These are phyloP conservation scores for Tephrocybe rancida DNA, from an alignment of 768 basidiomycete species.

Conservation along the genomic window DNA sequence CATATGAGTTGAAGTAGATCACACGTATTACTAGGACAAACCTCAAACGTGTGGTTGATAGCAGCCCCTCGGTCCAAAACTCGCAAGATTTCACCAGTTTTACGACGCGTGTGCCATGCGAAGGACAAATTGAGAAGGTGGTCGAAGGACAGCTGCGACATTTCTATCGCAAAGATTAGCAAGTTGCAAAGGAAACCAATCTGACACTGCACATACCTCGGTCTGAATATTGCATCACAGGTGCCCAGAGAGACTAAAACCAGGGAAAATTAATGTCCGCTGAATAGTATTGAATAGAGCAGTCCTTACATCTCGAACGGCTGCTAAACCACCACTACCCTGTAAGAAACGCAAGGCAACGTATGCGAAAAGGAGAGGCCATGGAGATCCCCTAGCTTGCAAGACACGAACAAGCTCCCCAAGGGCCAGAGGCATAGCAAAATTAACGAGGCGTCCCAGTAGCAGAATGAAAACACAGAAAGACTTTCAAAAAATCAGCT, in stretches of 20 bases:
- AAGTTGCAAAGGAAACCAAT: neutral
- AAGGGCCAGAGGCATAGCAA: slow-evolving; percentile 69
- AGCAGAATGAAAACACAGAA: slow-evolving; percentile 73
- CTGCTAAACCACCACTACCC: slow-evolving; percentile 74
- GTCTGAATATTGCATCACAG: slow-evolving; percentile 90
- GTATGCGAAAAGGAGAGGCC: slow-evolving; percentile 72
- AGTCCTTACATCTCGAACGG: slow-evolving; percentile 57
- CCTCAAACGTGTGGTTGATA: slow-evolving; percentile 81
- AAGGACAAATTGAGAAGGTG: slow-evolving; percentile 88
- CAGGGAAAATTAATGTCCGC: neutral
- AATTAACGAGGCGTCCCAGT: slow-evolving; percentile 76
- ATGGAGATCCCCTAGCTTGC: slow-evolving; percentile 49
- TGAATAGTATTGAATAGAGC: neutral
- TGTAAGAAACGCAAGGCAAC: slow-evolving; percentile 72
- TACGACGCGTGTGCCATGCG: slow-evolving; percentile 78
- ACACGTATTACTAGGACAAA: slow-evolving; percentile 21
- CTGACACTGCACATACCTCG: slow-evolving; percentile 38
- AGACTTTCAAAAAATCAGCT: slow-evolving; percentile 37
- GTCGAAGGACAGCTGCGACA: slow-evolving; percentile 85
- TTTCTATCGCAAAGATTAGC: slow-evolving; percentile 48
- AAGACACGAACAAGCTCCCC: slow-evolving; percentile 64
- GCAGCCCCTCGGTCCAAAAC: slow-evolving; percentile 85
- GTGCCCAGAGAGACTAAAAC: slow-evolving; percentile 71
- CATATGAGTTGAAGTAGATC: neutral
- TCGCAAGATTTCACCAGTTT: slow-evolving; percentile 84